Evolutionary conservation across 2,329 filamentous ascomycete species (phyloP).

Genomic region (Fonsecaea pedrosoi): DNA sequence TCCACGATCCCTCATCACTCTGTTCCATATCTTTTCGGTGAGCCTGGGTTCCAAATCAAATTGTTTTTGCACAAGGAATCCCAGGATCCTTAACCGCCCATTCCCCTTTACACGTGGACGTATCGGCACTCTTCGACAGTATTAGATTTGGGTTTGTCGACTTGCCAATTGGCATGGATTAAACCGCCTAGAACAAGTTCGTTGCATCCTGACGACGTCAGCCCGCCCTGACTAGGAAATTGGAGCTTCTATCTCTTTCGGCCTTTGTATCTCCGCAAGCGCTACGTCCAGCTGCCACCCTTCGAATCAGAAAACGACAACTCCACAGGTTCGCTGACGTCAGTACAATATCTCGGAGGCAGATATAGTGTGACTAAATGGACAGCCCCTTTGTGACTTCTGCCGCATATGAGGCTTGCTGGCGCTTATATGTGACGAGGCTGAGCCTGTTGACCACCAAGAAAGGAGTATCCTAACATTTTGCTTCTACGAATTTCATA

Average conservation of each 20-base stretch:
- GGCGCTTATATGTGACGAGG: slow-evolving; percentile 19
- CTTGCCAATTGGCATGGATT: background rate
- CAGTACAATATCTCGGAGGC: background rate
- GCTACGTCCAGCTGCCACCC: background rate
- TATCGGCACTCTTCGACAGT: background rate
- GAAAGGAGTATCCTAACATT: background rate
- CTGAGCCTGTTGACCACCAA: background rate
- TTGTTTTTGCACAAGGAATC: background rate
- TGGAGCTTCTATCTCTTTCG: background rate
- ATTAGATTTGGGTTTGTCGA: background rate
- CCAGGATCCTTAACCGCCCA: background rate
- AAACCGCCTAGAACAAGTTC: background rate
- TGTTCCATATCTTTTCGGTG: background rate
- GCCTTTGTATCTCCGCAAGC: background rate
- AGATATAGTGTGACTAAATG: background rate
- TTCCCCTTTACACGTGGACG: background rate
- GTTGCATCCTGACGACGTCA: background rate
- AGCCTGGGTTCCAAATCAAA: background rate
- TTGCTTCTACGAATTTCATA: background rate
- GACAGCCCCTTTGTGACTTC: background rate
- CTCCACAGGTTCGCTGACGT: background rate
- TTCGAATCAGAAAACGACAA: background rate
- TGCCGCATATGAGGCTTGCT: background rate
- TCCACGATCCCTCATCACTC: background rate
- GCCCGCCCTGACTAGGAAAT: background rate